Conservation (phyloP, 495 filamentous ascomycete genomes). For the Penicillium canariense region DNA sequence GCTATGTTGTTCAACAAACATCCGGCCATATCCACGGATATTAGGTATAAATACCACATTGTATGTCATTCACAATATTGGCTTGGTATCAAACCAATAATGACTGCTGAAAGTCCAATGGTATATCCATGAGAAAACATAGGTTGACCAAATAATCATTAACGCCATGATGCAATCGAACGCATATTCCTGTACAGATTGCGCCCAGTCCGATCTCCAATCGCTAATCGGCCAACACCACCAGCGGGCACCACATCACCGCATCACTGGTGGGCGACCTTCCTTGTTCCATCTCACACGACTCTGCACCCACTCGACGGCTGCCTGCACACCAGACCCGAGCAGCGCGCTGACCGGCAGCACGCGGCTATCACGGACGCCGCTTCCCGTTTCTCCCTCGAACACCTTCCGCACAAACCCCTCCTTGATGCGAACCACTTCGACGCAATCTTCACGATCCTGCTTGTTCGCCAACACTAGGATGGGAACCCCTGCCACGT, state of each 20-base stretch:
- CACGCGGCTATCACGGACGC: constrained; percentile 84
- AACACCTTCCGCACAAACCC: constrained; percentile 90
- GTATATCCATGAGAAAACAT: neutral
- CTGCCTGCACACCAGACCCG: constrained; percentile 88
- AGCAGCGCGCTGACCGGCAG: constrained; percentile 88
- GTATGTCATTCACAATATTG: too few species aligned
- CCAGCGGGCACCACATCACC: constrained; percentile 49
- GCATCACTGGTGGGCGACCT: constrained; percentile 85
- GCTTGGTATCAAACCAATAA: neutral
- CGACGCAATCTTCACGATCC: constrained; percentile 94
- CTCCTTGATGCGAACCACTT: constrained; percentile 96
- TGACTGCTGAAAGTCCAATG: neutral
- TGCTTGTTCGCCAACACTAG: constrained; percentile 96
- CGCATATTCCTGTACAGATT: constrained; percentile 4
- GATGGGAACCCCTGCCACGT: constrained; percentile 86
- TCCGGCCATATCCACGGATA: too few species aligned
- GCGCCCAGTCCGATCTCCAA: neutral
- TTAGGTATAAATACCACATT: too few species aligned
- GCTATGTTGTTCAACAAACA: too few species aligned
- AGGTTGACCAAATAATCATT: neutral
- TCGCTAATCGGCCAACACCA: neutral
- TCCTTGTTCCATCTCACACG: constrained; percentile 97
- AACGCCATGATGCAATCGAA: constrained; percentile 22
- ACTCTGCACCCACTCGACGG: constrained; percentile 90
- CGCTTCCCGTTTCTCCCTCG: constrained; percentile 83